These are phyloP conservation scores for Thymus quinquecostatus DNA, from an alignment of 257 asterid genomes.

Conservation along the genomic window DNA sequence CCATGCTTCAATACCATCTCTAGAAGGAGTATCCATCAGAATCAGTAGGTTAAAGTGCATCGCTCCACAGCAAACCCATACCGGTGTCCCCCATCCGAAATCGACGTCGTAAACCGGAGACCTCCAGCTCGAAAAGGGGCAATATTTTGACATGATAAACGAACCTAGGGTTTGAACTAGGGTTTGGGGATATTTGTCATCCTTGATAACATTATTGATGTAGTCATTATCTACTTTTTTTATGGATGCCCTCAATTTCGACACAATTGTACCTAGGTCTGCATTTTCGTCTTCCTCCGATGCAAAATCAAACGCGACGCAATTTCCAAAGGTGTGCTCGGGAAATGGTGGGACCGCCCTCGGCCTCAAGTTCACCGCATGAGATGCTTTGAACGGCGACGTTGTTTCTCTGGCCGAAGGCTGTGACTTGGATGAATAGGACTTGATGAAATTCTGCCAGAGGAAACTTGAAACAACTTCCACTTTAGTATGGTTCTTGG, in stretches of 20 bases:
- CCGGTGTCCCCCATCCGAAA: conserved; percentile 20
- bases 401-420: not conserved
- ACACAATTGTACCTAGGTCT: too few species aligned
- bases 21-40: not conserved
- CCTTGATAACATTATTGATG: not conserved
- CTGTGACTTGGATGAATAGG: too few species aligned
- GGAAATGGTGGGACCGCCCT: not conserved
- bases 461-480: conserved; percentile 18
- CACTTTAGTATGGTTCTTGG: not conserved
- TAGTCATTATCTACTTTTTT: not conserved
- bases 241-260: not conserved
- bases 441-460: not conserved
- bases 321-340: not conserved
- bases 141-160: too few species aligned
- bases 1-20: not conserved
- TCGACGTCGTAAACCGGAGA: conserved; percentile 11
- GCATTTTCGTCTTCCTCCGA: not conserved
- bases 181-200: too few species aligned
- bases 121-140: not conserved
- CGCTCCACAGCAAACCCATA: not conserved
- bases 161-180: too few species aligned
- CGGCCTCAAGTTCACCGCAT: not conserved
- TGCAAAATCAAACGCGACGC: not conserved
- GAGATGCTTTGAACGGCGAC: not conserved
- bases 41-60: not conserved